Base-by-base conservation (phyloP, 2,329 filamentous ascomycete genomes). In the Neofusicoccum parvum region DNA sequence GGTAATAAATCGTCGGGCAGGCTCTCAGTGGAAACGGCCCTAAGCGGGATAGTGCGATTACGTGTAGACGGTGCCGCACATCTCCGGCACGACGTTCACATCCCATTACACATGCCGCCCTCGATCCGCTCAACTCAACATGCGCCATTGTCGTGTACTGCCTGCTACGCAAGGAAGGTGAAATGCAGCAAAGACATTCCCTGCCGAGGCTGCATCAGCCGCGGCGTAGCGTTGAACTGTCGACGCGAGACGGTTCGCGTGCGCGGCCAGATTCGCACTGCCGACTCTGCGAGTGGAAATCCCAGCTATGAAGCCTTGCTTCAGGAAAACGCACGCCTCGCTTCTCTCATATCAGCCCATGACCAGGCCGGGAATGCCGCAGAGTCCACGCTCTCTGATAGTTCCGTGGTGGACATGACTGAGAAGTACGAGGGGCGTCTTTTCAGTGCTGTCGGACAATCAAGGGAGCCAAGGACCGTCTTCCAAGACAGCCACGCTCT, bases 361-460 rank as follows among this genome's bases (percentile, higher is more conserved):
- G 34, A 11, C 15, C 36, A 37, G 43, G 14, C 32, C 45, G 5
- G 14, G 14, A 5, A 6, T 36, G 20, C 15, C 36, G 27, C 27
- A 32, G 27, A 32, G 6, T 32, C 27, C 27, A 7, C 27, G 7
- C 5, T 32, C 27, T 32, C 5, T 23, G 20, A 34, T 15, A 27
- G 48, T 11, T 14, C 59, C 17, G 46, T 53, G 15, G 41, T 66
- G 5, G 67, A 68, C 53, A 56, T 68, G 14, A 68, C 67, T 5
- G 67, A 68, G 43, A 62, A 66, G 43, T 67, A 68, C 60, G 67
- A 68, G 39, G 63, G 60, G 32, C 67, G 67, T 3, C 64, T 68
- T n/a, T 65, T 66, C 17, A 15, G 23, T 17, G 46, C 43, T 5
- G 59, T 68, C 14, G 56, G 66, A 6, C 49, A 49, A 10, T 23